Evolutionary conservation across 2,329 filamentous ascomycete genomes (phyloP).

Genomic region (Colletotrichum sp.): DNA sequence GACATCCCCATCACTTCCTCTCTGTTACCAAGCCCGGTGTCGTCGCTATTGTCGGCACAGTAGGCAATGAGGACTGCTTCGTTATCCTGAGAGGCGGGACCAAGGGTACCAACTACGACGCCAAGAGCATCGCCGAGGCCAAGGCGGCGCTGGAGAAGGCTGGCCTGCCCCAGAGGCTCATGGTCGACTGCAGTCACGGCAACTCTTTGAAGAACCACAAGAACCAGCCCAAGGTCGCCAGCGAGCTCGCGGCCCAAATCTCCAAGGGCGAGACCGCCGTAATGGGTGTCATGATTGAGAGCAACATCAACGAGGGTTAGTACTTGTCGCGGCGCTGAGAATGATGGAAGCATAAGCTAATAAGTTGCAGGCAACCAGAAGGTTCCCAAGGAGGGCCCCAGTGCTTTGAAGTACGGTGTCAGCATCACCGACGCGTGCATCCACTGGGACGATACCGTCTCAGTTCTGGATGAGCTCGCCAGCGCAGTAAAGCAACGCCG

Average conservation of each 20-base stretch:
- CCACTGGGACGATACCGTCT: slow-evolving; percentile 87
- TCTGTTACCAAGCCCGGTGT: slow-evolving; percentile 97
- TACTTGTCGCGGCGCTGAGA: not conserved
- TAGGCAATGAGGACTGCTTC: slow-evolving; percentile 96
- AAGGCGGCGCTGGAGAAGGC: slow-evolving; percentile 80
- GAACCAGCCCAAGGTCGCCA: slow-evolving; percentile 95
- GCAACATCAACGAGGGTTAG: slow-evolving; percentile 90
- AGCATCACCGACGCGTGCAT: slow-evolving; percentile 99
- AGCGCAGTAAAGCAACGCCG: slow-evolving; percentile 79
- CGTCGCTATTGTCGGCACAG: slow-evolving; percentile 91
- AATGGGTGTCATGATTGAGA: slow-evolving; percentile 99
- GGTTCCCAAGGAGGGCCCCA: slow-evolving; percentile 84
- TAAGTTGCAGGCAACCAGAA: slow-evolving; percentile 77
- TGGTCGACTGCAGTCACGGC: slow-evolving; percentile 98
- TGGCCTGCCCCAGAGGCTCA: slow-evolving; percentile 77
- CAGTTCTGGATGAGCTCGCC: slow-evolving; percentile 78
- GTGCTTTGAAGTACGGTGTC: slow-evolving; percentile 88
- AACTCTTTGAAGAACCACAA: slow-evolving; percentile 96
- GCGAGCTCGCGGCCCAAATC: slow-evolving; percentile 82
- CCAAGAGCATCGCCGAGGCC: slow-evolving; percentile 80
- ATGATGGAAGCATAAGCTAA: slow-evolving; percentile 26
- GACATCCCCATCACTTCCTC: slow-evolving; percentile 93
- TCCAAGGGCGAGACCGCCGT: slow-evolving; percentile 82
- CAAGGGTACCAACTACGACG: slow-evolving; percentile 93
- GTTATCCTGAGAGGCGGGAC: slow-evolving; percentile 93